These are phyloP conservation scores for Colletotrichum nymphaeae DNA, from an alignment of 2,329 filamentous ascomycete species.

Conservation along the genomic window DNA sequence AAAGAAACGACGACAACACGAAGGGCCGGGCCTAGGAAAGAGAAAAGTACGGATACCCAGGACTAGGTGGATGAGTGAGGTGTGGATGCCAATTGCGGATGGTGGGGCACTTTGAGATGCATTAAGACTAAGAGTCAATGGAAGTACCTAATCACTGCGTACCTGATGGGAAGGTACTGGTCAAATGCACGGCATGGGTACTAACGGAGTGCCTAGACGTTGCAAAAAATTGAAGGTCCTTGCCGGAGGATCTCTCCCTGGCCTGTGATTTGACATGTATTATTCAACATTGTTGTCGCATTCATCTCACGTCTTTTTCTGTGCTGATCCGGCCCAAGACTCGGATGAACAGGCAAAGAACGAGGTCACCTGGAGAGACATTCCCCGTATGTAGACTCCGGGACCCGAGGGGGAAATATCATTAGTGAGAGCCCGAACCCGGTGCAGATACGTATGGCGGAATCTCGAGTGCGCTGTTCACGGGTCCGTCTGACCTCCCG, in stretches of 20 bases:
- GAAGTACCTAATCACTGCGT: background rate
- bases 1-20: constrained; percentile 24
- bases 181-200: constrained; percentile 13
- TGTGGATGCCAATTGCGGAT: constrained; percentile 37
- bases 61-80: constrained; percentile 11
- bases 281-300: background rate
- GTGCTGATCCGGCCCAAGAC: background rate
- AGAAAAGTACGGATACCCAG: constrained; percentile 35
- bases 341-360: background rate
- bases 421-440: background rate
- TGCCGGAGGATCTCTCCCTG: background rate
- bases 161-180: background rate
- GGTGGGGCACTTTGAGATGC: constrained; percentile 28
- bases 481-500: background rate
- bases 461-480: background rate
- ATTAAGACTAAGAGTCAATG: background rate
- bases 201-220: background rate
- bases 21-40: constrained; percentile 20
- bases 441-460: background rate
- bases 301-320: background rate
- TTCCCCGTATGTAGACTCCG: background rate
- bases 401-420: background rate
- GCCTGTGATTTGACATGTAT: background rate
- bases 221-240: background rate
- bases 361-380: background rate